Evolutionary conservation across 768 basidiomycete genomes (phyloP).

Genomic region (Russula sp.): DNA sequence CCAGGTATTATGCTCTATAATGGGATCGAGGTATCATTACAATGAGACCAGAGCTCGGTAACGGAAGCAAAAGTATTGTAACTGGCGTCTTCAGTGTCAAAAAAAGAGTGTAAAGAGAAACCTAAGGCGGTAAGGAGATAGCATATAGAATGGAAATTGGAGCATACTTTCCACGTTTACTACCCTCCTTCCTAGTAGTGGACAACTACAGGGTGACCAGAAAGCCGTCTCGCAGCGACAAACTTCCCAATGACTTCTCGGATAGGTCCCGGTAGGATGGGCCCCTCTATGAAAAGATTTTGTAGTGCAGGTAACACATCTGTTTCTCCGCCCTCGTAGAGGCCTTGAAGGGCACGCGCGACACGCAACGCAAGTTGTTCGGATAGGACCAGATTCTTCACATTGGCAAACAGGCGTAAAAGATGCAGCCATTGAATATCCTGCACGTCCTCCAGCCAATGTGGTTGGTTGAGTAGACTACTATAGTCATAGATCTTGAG

Average conservation of each 20-base stretch:
- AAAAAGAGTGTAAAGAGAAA: too few relatives aligned
- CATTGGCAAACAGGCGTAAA: background rate
- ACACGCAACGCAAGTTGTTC: background rate
- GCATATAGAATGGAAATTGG: background rate
- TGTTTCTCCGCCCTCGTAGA: background rate
- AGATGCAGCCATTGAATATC: background rate
- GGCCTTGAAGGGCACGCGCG: background rate
- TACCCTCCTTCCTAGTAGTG: too few relatives aligned
- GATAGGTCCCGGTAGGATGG: too few relatives aligned
- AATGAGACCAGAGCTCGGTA: too few relatives aligned
- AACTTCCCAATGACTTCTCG: background rate
- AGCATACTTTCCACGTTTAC: too few relatives aligned
- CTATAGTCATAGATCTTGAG: background rate
- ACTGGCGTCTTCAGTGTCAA: too few relatives aligned
- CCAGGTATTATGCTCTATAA: too few relatives aligned
- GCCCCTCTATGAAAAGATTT: background rate
- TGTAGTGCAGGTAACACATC: background rate
- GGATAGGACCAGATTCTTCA: background rate
- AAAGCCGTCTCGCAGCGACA: background rate
- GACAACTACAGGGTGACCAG: background rate
- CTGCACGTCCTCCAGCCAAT: background rate
- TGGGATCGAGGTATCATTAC: too few relatives aligned
- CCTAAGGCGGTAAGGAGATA: too few relatives aligned
- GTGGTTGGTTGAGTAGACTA: background rate
- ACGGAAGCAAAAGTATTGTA: too few relatives aligned